phyloP scores from a whole-genome alignment of 2,329 filamentous ascomycete species.

The Metarhizium brunneum region DNA sequence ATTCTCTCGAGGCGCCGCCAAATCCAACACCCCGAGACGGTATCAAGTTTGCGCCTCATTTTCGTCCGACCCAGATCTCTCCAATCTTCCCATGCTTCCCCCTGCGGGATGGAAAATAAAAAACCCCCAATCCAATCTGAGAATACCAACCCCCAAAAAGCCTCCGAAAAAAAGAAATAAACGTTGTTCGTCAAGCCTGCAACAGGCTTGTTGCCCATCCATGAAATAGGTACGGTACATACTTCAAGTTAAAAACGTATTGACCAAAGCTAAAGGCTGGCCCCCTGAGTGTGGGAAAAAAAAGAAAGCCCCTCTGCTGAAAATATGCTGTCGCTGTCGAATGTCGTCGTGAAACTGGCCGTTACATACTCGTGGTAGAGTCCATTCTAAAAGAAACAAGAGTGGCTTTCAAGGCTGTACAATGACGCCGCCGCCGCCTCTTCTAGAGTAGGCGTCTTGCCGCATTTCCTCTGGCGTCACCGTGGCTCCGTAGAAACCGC shows the following conservation, averaged over 20 bases:
- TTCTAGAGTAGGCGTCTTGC: conserved; percentile 12
- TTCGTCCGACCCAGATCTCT: not conserved
- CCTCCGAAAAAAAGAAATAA: not conserved
- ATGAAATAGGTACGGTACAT: no score
- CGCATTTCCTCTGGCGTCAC: conserved; percentile 44
- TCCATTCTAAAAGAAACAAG: not conserved
- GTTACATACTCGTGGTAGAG: not conserved
- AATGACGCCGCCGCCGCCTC: not conserved
- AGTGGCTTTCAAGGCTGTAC: not conserved
- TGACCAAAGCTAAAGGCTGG: no score
- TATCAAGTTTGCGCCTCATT: not conserved
- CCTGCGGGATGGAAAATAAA: no score
- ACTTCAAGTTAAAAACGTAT: no score
- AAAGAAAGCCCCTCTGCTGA: not conserved
- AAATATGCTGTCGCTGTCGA: not conserved
- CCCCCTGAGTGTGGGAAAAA: not conserved
- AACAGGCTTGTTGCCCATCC: no score
- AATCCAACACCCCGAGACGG: not conserved
- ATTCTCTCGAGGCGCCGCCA: not conserved
- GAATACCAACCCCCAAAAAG: no score
- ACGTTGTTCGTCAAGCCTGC: no score
- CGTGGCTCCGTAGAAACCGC: conserved; percentile 44
- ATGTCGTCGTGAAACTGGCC: not conserved
- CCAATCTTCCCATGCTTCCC: not conserved
- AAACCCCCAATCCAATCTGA: no score